A percentile compares a stretch with the other conserved stretches of the same genome.
Conservation (phyloP, 306 rosid genomes). For the Coriaria nepalensis region DNA sequence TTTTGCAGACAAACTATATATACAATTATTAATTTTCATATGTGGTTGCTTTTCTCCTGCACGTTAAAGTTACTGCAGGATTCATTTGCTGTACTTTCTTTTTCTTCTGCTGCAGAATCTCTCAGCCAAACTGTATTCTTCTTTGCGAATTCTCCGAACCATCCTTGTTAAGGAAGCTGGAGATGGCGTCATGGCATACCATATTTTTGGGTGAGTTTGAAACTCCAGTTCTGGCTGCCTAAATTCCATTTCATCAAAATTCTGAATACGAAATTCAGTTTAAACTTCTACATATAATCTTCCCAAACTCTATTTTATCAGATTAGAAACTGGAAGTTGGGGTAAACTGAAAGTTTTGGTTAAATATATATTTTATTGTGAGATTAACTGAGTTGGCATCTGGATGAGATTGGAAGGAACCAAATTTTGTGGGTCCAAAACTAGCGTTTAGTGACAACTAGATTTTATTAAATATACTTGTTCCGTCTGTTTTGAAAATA, state of each 20-base stretch:
- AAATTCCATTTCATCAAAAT: not conserved
- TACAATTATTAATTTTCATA: not conserved
- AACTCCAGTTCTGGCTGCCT: constrained; percentile 4
- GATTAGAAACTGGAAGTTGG: no score
- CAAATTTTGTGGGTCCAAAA: no score
- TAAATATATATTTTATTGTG: no score
- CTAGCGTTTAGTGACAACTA: no score
- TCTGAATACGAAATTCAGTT: not conserved
- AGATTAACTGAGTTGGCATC: no score
- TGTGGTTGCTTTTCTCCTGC: not conserved
- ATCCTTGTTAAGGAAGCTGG: constrained; percentile 52
- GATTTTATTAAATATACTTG: not conserved
- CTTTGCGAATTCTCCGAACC: constrained; percentile 61
- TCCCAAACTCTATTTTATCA: no score
- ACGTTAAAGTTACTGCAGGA: not conserved
- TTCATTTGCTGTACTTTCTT: no score
- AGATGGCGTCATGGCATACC: constrained; percentile 68
- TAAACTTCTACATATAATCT: no score
- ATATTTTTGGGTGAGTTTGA: constrained; percentile 60
- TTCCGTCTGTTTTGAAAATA: not conserved
- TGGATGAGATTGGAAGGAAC: no score
- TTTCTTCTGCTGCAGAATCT: constrained; percentile 37
- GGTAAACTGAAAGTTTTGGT: no score
- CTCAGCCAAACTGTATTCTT: constrained; percentile 53
- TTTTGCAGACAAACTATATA: not conserved